Conservation (phyloP, 345 rosid species). For the Cardamine chenopodiifolia region DNA sequence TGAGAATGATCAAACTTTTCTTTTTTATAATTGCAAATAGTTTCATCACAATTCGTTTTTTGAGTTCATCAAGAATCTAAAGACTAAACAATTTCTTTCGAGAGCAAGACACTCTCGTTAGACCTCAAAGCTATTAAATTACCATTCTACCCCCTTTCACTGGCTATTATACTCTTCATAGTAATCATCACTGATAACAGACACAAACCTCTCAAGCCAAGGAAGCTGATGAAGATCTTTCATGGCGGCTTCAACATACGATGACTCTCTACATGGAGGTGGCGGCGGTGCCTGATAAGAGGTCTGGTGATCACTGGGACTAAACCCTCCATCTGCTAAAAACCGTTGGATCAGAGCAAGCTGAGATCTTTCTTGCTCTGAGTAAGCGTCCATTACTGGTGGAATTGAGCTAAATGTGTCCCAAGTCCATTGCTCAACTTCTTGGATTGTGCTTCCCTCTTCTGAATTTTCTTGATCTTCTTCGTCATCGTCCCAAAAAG, state of each 20-base stretch:
- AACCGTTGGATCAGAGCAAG: conserved; percentile 87
- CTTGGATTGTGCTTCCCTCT: conserved; percentile 67
- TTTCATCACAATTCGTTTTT: conserved; percentile 12
- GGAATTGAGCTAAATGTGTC: conserved; percentile 88
- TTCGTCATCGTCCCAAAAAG: conserved; percentile 87
- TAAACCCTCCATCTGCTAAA: conserved; percentile 87
- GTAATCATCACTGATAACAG: conserved; percentile 92
- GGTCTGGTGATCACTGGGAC: conserved; percentile 74
- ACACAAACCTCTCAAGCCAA: conserved; percentile 98
- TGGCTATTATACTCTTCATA: conserved; percentile 72
- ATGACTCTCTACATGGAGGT: conserved; percentile 72
- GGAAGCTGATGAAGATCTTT: conserved; percentile 97
- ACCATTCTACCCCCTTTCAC: conserved; percentile 45
- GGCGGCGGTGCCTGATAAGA: conserved; percentile 86
- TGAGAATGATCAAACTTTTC: conserved; percentile 15
- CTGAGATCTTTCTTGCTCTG: conserved; percentile 96
- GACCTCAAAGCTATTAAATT: neutral
- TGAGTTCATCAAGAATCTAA: conserved; percentile 33
- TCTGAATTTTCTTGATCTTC: conserved; percentile 48
- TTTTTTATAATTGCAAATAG: conserved; percentile 25
- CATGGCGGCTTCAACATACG: conserved; percentile 84
- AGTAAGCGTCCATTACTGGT: conserved; percentile 81
- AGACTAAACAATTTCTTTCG: conserved; percentile 16
- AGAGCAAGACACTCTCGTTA: conserved; percentile 60
- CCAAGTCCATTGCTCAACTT: conserved; percentile 97